Conservation (phyloP, 306 rosid species). For the Spatholobus suberectus region DNA sequence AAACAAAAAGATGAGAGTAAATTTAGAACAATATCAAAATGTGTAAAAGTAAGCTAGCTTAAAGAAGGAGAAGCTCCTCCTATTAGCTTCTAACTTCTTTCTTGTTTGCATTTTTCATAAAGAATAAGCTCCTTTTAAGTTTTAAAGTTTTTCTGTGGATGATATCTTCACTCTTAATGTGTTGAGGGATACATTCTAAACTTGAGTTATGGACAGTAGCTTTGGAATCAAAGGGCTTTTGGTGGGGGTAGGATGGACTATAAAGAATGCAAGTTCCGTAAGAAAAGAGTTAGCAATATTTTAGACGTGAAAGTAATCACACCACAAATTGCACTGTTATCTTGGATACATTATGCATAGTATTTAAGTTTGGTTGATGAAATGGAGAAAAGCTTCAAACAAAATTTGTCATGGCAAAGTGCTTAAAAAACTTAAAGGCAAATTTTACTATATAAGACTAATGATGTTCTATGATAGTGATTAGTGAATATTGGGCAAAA, state of each 20-base stretch:
- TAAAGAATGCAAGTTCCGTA: background rate
- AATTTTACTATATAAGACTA: background rate
- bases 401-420: background rate
- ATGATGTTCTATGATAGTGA: background rate
- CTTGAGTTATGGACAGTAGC: background rate
- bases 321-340: background rate
- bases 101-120: no score
- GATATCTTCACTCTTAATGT: background rate
- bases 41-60: no score
- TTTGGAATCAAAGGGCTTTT: background rate
- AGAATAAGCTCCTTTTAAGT: no score
- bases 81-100: no score
- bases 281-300: background rate
- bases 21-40: no score
- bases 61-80: no score
- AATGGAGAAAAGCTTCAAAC: background rate
- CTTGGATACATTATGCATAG: background rate
- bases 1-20: no score
- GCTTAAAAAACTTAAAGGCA: background rate
- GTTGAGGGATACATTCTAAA: background rate
- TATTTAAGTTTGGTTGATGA: background rate
- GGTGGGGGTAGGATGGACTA: background rate
- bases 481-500: background rate
- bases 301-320: background rate
- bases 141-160: no score